Conservation (phyloP, 2,329 filamentous ascomycete species). For the Aspergillus sp. region DNA sequence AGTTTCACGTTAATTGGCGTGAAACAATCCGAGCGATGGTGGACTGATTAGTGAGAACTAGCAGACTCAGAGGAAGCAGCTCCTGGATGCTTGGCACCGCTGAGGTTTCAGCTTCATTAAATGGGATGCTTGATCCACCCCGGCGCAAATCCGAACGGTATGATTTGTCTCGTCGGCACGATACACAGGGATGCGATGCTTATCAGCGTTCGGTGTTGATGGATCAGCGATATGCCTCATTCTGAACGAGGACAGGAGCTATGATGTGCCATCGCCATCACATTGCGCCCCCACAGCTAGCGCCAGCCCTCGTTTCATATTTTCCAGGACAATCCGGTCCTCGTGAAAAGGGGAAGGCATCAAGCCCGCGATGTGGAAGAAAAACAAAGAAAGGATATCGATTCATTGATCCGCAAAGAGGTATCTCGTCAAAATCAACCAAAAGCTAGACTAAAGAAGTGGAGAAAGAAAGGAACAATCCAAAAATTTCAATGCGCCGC, state of each 20-base stretch:
- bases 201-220: neutral
- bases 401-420: slow-evolving; percentile 7
- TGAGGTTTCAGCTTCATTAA: slow-evolving; percentile 26
- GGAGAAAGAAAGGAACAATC: neutral
- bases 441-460: neutral
- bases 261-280: no score
- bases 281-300: neutral
- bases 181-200: neutral
- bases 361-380: neutral
- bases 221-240: neutral
- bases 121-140: neutral
- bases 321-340: neutral
- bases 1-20: slow-evolving; percentile 22
- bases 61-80: slow-evolving; percentile 5
- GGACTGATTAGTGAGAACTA: slow-evolving; percentile 6
- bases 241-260: no score
- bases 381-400: neutral
- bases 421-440: slow-evolving; percentile 6
- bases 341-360: neutral
- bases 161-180: neutral
- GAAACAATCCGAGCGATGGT: slow-evolving; percentile 14
- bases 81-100: slow-evolving; percentile 15
- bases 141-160: neutral
- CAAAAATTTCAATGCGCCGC: neutral
- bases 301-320: neutral